Base-by-base conservation (phyloP, 495 filamentous ascomycete genomes). In the Cercophora sp. region DNA sequence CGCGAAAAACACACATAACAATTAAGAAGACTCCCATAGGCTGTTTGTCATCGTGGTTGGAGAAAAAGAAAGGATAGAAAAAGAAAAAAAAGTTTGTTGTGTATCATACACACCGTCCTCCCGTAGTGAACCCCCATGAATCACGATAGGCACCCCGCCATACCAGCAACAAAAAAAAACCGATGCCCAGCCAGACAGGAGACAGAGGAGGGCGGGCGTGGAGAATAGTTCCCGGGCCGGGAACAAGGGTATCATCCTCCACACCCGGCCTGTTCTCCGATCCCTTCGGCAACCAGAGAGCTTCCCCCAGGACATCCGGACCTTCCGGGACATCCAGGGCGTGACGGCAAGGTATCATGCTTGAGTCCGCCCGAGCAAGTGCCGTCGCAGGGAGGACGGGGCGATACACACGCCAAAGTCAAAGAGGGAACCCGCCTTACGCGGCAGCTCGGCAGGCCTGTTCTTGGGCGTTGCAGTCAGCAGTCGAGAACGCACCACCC, bases 401-500 rank as follows among this genome's bases (percentile, higher is more conserved):
- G 37, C 24, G 48, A 36, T 31, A 51, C 35, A 40, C 32, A 25
- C 24, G 36, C 24, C 37, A 8, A 25, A 22, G 26, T 51, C 15
- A 34, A 47, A 34, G 44, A 34, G n/a, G 2, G 1, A 25, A 29
- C 20, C 23, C 29, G 35, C 3, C 24, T 51, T 41, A 29, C 15
- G 29, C 58, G n/a, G 61, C 64, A 11, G 45, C 24, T 23, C 58
- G 57, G 62, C 66, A 69, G 5, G 60, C 57, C 3, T 34, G 20
- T 43, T 69, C 66, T 60, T 80, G 77, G 16, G 62, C 49, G 40
- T 74, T 68, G 67, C 78, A 80, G 44, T 79, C 65, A 10, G 51
- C 46, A 32, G 75, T 62, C 5, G 54, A 63, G 52, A 60, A 57
- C 1, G 58, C 58, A 36, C 55, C 26, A 29, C 69, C 65, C 27